These are phyloP conservation scores for Blastocrithidia nonstop DNA, from an alignment of 208 protist species.

Conservation along the genomic window DNA sequence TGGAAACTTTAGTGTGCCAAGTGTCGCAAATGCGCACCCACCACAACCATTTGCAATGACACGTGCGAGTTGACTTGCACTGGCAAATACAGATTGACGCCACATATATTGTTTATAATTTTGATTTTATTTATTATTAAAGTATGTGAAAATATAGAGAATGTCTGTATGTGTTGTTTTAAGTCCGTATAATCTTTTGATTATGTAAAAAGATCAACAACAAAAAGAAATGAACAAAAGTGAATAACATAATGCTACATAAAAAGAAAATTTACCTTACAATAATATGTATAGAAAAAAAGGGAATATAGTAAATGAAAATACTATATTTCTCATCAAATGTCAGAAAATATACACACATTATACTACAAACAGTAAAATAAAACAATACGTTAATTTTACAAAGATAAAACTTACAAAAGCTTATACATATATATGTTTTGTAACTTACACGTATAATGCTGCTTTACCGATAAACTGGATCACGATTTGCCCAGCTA, in stretches of 20 bases:
- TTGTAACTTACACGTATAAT: neutral
- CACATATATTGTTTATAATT: neutral
- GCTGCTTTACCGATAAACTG: slow-evolving; percentile 58
- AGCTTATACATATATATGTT: neutral
- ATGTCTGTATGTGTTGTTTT: neutral
- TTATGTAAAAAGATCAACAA: too few species aligned
- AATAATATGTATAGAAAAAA: neutral
- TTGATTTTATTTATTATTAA: neutral
- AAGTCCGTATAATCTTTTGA: too few species aligned
- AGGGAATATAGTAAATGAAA: too few species aligned
- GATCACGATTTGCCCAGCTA: slow-evolving; percentile 79
- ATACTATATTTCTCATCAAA: too few species aligned
- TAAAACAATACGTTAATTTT: neutral
- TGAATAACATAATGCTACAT: too few species aligned
- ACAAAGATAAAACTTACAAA: neutral
- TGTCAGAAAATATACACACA: neutral
- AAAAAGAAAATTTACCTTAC: too few species aligned
- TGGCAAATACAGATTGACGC: neutral
- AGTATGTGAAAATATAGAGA: neutral
- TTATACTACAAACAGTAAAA: neutral
- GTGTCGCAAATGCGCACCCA: slow-evolving; percentile 20
- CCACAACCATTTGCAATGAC: neutral
- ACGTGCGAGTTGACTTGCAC: neutral
- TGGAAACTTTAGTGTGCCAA: slow-evolving; percentile 44
- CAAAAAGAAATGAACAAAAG: too few species aligned